These are phyloP conservation scores for Wickerhamiella australiensis DNA, from an alignment of 805 yeast species.

Conservation along the genomic window DNA sequence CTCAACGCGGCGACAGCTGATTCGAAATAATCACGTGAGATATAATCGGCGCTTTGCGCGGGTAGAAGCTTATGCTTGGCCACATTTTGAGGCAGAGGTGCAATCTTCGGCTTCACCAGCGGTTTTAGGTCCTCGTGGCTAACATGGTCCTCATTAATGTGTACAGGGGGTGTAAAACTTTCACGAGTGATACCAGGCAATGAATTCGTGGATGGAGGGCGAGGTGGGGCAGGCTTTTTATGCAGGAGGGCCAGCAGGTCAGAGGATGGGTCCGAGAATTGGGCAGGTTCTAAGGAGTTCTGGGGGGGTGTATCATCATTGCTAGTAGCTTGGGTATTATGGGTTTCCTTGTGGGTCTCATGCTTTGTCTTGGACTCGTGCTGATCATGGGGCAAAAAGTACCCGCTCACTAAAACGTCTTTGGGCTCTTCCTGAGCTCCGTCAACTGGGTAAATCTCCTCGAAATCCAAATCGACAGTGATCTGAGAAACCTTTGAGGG, in stretches of 20 bases:
- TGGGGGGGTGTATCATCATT: too few species aligned
- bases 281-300: not conserved
- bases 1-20: not conserved
- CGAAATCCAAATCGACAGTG: constrained; percentile 2
- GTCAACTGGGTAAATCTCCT: not conserved
- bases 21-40: not conserved
- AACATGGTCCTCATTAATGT: not conserved
- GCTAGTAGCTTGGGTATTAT: too few species aligned
- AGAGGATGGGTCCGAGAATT: not conserved
- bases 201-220: not conserved
- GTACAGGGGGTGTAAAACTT: not conserved
- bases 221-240: not conserved
- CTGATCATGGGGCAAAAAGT: not conserved
- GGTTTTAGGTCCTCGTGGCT: not conserved
- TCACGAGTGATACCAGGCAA: not conserved
- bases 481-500: constrained; percentile 8
- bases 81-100: not conserved
- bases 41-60: not conserved
- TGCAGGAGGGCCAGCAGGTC: constrained; percentile 3
- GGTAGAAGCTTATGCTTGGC: not conserved
- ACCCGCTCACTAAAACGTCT: not conserved
- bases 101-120: not conserved
- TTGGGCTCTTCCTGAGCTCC: not conserved
- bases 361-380: too few species aligned
- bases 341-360: too few species aligned